phyloP scores from a whole-genome alignment of 352 stramenopile species.

The Pseudoperonospora humuli region DNA sequence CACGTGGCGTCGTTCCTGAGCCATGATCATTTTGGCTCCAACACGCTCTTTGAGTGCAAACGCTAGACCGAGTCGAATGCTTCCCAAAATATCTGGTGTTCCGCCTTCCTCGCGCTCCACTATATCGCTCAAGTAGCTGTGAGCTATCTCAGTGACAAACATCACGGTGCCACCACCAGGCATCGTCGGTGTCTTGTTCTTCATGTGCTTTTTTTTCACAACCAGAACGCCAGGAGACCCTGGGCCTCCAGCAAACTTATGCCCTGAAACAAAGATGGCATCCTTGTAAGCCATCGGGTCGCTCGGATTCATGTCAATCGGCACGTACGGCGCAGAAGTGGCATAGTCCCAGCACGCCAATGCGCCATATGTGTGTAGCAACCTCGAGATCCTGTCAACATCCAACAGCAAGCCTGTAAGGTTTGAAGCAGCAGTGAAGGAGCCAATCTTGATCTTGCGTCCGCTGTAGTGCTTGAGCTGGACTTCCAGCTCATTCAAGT shows the following conservation, averaged over 20 bases:
- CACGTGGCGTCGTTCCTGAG: slow-evolving; percentile 35
- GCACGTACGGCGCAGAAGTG: slow-evolving; percentile 88
- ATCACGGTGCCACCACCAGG: no score
- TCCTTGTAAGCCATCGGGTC: slow-evolving; percentile 68
- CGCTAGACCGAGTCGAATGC: slow-evolving; percentile 86
- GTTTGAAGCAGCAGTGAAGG: slow-evolving; percentile 91
- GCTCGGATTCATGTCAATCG: slow-evolving; percentile 94
- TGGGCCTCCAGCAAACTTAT: slow-evolving; percentile 98
- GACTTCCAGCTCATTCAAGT: slow-evolving; percentile 49
- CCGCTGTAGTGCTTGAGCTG: slow-evolving; percentile 41
- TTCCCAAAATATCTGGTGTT: slow-evolving; percentile 92
- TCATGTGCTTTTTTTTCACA: no score
- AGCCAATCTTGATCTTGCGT: slow-evolving; percentile 70
- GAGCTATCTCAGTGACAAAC: slow-evolving; percentile 47
- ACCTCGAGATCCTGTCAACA: slow-evolving; percentile 77
- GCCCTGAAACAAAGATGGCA: slow-evolving; percentile 92
- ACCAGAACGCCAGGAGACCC: no score
- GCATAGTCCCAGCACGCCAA: slow-evolving; percentile 96
- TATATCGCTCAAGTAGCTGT: slow-evolving; percentile 69
- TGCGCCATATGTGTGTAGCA: slow-evolving; percentile 88
- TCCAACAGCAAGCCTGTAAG: slow-evolving; percentile 90
- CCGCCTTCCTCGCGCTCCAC: slow-evolving; percentile 92
- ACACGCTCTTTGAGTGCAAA: slow-evolving; percentile 86
- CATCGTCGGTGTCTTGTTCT: no score
- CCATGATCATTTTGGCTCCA: slow-evolving; percentile 41